Conservation (phyloP, 2,329 filamentous ascomycete genomes). For the Scedosporium apiospermum region DNA sequence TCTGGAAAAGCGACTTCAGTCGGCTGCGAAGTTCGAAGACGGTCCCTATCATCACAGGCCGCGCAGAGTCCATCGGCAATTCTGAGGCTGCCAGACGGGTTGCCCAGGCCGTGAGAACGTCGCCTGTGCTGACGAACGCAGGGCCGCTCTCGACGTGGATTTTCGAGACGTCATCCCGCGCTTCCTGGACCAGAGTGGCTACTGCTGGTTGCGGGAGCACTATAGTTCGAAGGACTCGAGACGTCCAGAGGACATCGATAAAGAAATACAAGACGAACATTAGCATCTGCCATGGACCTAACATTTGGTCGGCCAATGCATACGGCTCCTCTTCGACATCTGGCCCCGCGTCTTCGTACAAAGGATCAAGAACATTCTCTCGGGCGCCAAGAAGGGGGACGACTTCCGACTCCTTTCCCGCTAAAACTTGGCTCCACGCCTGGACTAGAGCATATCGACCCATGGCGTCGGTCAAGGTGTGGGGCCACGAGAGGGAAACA, state of each 20-base stretch:
- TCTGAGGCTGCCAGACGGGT: not conserved
- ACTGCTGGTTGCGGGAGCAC: not conserved
- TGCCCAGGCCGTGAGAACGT: constrained; percentile 1
- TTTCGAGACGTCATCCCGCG: not conserved
- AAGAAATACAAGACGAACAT: not conserved
- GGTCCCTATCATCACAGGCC: not conserved
- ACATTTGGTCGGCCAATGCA: not conserved
- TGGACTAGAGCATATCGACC: not conserved
- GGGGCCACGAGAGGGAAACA: not conserved
- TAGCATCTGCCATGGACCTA: not conserved
- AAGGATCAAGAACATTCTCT: not conserved
- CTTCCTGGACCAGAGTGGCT: not conserved
- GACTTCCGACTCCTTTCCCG: not conserved
- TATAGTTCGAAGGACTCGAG: not conserved
- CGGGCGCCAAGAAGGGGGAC: not conserved
- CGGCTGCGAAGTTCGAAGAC: constrained; percentile 1
- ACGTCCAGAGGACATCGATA: not conserved
- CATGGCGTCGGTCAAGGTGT: not conserved
- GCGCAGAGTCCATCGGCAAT: not conserved
- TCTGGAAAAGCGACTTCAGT: not conserved
- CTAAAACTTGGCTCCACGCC: not conserved
- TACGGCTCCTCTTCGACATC: not conserved
- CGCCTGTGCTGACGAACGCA: not conserved
- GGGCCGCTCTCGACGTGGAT: not conserved
- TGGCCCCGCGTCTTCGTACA: not conserved